A percentile compares a stretch with the other conserved stretches of the same genome.
Evolutionary conservation across 192 early-diverging fungal species (phyloP).

Genomic region (Coemansia brasiliensis): DNA sequence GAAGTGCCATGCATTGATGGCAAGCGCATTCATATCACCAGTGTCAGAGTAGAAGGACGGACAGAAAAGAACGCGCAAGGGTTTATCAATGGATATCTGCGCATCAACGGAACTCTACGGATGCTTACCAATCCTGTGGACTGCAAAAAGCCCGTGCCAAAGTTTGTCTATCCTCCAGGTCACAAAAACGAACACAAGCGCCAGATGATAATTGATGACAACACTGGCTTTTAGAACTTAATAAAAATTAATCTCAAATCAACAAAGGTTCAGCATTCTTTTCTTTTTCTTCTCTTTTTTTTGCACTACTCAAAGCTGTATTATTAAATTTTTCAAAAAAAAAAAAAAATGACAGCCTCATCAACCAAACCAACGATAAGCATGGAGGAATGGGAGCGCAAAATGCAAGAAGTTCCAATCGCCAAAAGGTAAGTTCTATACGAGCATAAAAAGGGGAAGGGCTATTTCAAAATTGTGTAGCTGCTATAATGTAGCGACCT

Average conservation of each 20-base stretch:
- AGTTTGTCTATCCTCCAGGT: slow-evolving; percentile 35
- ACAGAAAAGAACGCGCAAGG: slow-evolving; percentile 14
- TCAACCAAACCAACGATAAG: slow-evolving; percentile 62
- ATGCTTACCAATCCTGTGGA: slow-evolving; percentile 21
- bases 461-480: not conserved
- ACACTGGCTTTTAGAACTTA: no score
- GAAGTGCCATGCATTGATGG: slow-evolving; percentile 35
- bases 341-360: slow-evolving; percentile 37
- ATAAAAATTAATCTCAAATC: no score
- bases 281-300: not conserved
- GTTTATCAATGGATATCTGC: slow-evolving; percentile 25
- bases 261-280: no score
- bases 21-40: slow-evolving; percentile 5
- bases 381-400: slow-evolving; percentile 82
- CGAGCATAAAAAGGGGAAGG: slow-evolving; percentile 1
- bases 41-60: slow-evolving; percentile 1
- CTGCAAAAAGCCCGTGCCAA: slow-evolving; percentile 19
- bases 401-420: slow-evolving; percentile 78
- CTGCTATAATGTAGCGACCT: slow-evolving; percentile 74
- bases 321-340: slow-evolving; percentile 10
- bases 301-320: slow-evolving; percentile 3
- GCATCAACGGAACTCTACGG: slow-evolving; percentile 7
- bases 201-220: no score
- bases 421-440: slow-evolving; percentile 71
- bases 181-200: not conserved